Evolutionary conservation across 495 filamentous ascomycete genomes (phyloP), one percentile per base, ranked within the genome.

Genomic region (Lophiotrema nucula): DNA sequence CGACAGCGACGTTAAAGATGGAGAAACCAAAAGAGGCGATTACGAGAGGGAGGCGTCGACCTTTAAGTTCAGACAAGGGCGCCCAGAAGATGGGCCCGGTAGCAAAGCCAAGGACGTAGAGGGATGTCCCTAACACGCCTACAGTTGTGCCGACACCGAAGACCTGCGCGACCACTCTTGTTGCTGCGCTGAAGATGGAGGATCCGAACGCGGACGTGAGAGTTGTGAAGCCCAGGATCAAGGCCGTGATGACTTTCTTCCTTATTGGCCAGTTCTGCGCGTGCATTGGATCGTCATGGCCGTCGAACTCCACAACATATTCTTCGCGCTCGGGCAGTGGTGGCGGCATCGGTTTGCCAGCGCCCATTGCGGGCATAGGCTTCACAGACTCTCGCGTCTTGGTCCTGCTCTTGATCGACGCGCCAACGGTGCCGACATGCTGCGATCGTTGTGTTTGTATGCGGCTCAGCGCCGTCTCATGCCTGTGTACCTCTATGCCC

Each of bases 301-400:
- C 88, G 46, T 85, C 82, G 60, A 95, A 95, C 62, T 92, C 90
- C 16, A 96, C 90, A 1, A 95, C 88, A 74, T 93, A 95, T 55
- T 87, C 83, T 63, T 93, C 90, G 62, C 79, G 78, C 21, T 81
- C 81, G 4, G 88, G 88, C 37, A 95, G 69, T 0, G 71, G 76
- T 3, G 87, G 88, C 10, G 89, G 90, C 71, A 85, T 91, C 11
- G 86, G 79, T 70, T 91, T 93, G 1, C 89, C 89, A 51, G 78
- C 86, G 11, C 89, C 89, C 60, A 83, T 81, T 10, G 73, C 71
- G 3, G 81, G 80, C 50, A 83, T 61, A 26, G 87, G 83, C 64
- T 76, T 85, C 64, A 67, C 78, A 0, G 77, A 80, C 48, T 74
- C 10, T 8, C 31, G 68, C n/a, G n/a, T n/a, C n/a, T n/a, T n/a